Evolutionary conservation across 352 stramenopile genomes (phyloP), one percentile per base, ranked within the genome.

Genomic region (Phytophthora agathidicida): DNA sequence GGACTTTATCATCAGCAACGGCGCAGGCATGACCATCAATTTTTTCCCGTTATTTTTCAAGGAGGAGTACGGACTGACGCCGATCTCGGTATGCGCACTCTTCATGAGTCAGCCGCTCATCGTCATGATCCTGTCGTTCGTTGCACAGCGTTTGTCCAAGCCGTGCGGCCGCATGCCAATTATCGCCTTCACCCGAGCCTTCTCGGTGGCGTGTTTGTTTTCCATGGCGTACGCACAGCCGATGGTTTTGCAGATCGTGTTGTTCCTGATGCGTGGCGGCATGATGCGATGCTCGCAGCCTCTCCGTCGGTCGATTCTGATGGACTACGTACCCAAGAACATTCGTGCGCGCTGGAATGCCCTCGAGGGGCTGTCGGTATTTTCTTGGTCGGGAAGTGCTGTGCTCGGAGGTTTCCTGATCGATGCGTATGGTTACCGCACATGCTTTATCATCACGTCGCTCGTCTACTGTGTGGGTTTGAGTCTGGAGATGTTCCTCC

Each of bases 1-100:
- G 13, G 83, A 93, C 62, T 93, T 93, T 57, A 77, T 93, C 56
- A 88, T 93, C 65, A 89, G 79, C 79, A 93, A 93, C 33, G 83
- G 83, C 31, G 83, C 83, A 5, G 83, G 83, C 47, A 93, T 93
- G 83, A 91, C 80, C 0, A 88, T 91, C 63, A 89, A 89, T 47
- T 93, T 93, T 51, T 93, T 93, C 68, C 83, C 83, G 23, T 60
- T 93, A 2, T 93, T 93, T 51, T 93, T 93, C 58, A 88, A 86
- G 62, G 67, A 89, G 24, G 81, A 93, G 49, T 91, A 93, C 64
- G 72, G 72, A 6, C 68, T 93, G 24, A 79, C 83, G 22, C 83
- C 83, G 16, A 90, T 90, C 46, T 77, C 91, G 37, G 74, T 93
- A 22, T 89, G 71, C 26, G 47, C 75, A 26, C 62, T 93, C 4